Conservation (phyloP, 1,139 yeast species). For the Pichia sp. region DNA sequence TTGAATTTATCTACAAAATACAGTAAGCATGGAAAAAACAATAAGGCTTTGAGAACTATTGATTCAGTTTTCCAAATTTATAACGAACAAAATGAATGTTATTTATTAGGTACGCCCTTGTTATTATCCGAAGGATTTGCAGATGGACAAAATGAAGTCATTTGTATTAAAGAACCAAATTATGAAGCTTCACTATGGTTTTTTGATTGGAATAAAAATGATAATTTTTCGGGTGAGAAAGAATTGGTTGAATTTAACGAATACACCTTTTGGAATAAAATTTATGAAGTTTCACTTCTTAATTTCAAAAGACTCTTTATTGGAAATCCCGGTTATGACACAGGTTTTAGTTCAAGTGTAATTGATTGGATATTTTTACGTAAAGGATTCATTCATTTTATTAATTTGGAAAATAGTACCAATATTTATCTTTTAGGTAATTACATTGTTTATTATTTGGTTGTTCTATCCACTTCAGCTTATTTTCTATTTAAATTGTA, state of each 20-base stretch:
- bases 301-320: constrained; percentile 5
- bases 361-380: constrained; percentile 47
- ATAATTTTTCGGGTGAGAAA: constrained; percentile 28
- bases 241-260: constrained; percentile 25
- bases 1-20: constrained; percentile 35
- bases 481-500: constrained; percentile 2
- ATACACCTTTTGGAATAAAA: constrained; percentile 34
- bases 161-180: constrained; percentile 63
- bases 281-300: constrained; percentile 32
- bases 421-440: constrained; percentile 51
- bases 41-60: constrained; percentile 39
- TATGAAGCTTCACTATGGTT: constrained; percentile 56
- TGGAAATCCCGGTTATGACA: constrained; percentile 6
- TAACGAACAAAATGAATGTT: constrained; percentile 57
- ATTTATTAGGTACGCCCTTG: constrained; percentile 53
- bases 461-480: constrained; percentile 16
- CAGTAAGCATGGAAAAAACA: constrained; percentile 29
- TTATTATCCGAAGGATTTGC: constrained; percentile 63
- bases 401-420: constrained; percentile 29
- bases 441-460: constrained; percentile 43
- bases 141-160: constrained; percentile 62
- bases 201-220: constrained; percentile 57
- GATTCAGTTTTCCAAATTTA: constrained; percentile 52
- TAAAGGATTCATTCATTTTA: constrained; percentile 51
- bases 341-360: not conserved